These are phyloP conservation scores for Phellopilus nigrolimitatus DNA, from an alignment of 1,284 basidiomycete genomes.

Conservation along the genomic window DNA sequence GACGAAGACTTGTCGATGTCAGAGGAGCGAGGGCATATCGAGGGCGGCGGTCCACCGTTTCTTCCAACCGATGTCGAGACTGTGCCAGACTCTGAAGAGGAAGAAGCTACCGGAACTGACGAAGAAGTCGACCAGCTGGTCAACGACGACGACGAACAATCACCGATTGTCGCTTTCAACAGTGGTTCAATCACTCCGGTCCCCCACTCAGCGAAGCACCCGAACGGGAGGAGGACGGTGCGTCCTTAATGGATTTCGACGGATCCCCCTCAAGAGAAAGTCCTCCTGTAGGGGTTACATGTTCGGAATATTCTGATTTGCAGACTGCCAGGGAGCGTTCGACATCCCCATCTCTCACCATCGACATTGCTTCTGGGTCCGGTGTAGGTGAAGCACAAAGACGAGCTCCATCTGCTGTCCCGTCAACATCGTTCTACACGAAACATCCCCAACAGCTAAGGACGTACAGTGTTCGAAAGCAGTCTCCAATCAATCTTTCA, in stretches of 20 bases:
- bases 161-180: not conserved
- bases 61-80: not conserved
- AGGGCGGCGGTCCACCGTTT: constrained; percentile 5
- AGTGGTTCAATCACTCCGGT: not conserved
- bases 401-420: not conserved
- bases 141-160: constrained; percentile 5
- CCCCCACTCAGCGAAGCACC: not conserved
- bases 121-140: constrained; percentile 9
- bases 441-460: not conserved
- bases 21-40: not conserved
- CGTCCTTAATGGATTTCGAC: not conserved
- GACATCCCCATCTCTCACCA: not conserved
- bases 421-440: constrained; percentile 7
- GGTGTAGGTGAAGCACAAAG: not conserved
- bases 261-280: not conserved
- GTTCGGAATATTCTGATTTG: not conserved
- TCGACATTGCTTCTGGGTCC: not conserved
- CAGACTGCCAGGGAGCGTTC: not conserved
- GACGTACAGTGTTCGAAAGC: not conserved
- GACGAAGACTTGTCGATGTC: not conserved
- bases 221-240: not conserved
- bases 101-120: not conserved
- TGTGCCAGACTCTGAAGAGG: constrained; percentile 4
- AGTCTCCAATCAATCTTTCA: not conserved
- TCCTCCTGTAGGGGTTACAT: not conserved